Base-by-base conservation (phyloP, 208 protist species). In the Crithidia thermophila region DNA sequence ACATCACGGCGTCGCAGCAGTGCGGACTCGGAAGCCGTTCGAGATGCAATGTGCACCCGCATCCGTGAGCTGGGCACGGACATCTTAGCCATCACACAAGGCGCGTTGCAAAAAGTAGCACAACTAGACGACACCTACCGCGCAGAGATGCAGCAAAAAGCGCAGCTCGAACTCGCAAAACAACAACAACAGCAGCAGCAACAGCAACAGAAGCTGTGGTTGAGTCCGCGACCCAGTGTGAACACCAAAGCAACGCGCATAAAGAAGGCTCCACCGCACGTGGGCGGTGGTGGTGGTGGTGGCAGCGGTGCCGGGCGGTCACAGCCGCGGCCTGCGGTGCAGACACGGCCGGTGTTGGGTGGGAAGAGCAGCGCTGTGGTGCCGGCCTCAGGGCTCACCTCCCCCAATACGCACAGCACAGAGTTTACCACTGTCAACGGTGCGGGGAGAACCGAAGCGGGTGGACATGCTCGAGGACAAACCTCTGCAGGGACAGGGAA, bases 41-140 rank as follows among this genome's bases (percentile, higher is more conserved):
- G 67, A 1, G 74, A 82, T 11, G 80, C 74, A 25, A 56, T 86
- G 47, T 76, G 74, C 33, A 62, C 39, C 21, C 80, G 80, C 50
- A 86, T 86, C 57, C 68, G 73, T 14, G 58, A 53, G 10, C 72
- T 86, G 5, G 75, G 75, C 4, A 47, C 25, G 11, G 57, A 77
- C 7, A 82, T 86, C 30, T 34, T 82, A 8, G 45, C 20, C 1
- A 86, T 82, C 30, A 73, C 72, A n/a, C 50, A 60, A 10, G 11
- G 59, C n/a, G 62, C 69, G 2, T 2, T 67, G 7, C 13, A 47
- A 42, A 52, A 76, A 13, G 70, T 75, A 10, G 53, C 52, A 27
- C 31, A 52, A 21, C 57, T 72, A 14, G 72, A 78, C 9, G 40
- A 1, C 4, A 25, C 21, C 5, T 57, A 46, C 58, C n/a, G n/a